A percentile compares a stretch with the other conserved stretches of the same genome.
phyloP scores from a whole-genome alignment of 768 basidiomycete species.

The Leccinum longicurvipes region DNA sequence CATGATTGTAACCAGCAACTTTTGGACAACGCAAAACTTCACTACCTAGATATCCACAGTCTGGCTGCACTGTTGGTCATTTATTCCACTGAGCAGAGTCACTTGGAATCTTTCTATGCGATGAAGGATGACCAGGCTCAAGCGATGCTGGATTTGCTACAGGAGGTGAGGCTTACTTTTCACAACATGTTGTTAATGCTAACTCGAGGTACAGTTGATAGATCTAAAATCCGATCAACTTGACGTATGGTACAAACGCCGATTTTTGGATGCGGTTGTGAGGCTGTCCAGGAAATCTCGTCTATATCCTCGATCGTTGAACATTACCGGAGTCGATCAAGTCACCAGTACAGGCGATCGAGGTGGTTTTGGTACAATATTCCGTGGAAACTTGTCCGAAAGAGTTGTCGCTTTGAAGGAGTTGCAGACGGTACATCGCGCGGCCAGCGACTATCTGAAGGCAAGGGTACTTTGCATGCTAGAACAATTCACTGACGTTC shows the following conservation, averaged over 20 bases:
- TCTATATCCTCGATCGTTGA: slow-evolving; percentile 27
- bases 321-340: slow-evolving; percentile 17
- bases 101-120: slow-evolving; percentile 19
- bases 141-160: slow-evolving; percentile 25
- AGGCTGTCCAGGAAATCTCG: slow-evolving; percentile 29
- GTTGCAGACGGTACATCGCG: slow-evolving; percentile 19
- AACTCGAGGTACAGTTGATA: slow-evolving; percentile 19
- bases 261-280: slow-evolving; percentile 29
- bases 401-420: slow-evolving; percentile 33
- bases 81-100: slow-evolving; percentile 15
- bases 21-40: slow-evolving; percentile 8
- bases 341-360: slow-evolving; percentile 10
- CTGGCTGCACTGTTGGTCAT: slow-evolving; percentile 23
- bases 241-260: slow-evolving; percentile 26
- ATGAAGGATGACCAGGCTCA: slow-evolving; percentile 24
- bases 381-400: slow-evolving; percentile 24
- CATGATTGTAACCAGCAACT: slow-evolving; percentile 24
- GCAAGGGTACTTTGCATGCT: slow-evolving; percentile 11
- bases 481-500: not conserved
- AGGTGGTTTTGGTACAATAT: slow-evolving; percentile 35
- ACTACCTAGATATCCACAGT: slow-evolving; percentile 21
- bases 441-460: slow-evolving; percentile 23
- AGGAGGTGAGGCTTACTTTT: slow-evolving; percentile 11
- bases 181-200: not conserved
- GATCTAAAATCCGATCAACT: slow-evolving; percentile 20